phyloP scores from a whole-genome alignment of 1,284 basidiomycete species.

The Sphagnurus paluster region DNA sequence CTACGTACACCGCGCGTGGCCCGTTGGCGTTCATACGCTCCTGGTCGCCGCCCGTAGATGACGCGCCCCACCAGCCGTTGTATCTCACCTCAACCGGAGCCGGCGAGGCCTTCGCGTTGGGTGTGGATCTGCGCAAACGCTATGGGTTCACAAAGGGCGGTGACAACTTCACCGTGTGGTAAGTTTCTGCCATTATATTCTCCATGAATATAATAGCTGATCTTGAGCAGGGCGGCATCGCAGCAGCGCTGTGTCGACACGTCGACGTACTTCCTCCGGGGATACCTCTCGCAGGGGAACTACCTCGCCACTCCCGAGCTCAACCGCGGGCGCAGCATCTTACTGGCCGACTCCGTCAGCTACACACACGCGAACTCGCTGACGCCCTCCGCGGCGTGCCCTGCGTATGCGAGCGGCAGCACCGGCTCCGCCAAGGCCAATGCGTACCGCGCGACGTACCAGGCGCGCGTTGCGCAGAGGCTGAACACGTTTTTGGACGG shows the following conservation, averaged over 20 bases:
- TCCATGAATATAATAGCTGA: neutral
- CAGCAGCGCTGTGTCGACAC: conserved; percentile 45
- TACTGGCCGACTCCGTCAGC: conserved; percentile 41
- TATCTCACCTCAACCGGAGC: conserved; percentile 40
- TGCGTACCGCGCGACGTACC: conserved; percentile 34
- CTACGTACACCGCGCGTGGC: conserved; percentile 37
- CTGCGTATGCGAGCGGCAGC: conserved; percentile 31
- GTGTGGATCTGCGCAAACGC: conserved; percentile 37
- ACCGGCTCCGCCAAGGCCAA: conserved; percentile 26
- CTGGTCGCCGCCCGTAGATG: conserved; percentile 42
- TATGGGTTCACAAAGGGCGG: conserved; percentile 42
- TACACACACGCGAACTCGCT: conserved; percentile 43
- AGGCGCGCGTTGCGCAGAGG: conserved; percentile 29
- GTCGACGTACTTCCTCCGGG: conserved; percentile 37
- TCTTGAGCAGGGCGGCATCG: conserved; percentile 34
- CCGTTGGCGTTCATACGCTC: conserved; percentile 40
- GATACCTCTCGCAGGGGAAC: conserved; percentile 43
- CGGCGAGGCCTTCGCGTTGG: conserved; percentile 38
- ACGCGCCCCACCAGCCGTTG: conserved; percentile 36
- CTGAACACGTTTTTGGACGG: conserved; percentile 39
- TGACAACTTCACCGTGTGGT: conserved; percentile 44
- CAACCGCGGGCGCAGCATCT: conserved; percentile 36
- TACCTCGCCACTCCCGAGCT: conserved; percentile 29
- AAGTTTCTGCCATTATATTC: conserved; percentile 2
- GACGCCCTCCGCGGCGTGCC: conserved; percentile 39